Evolutionary conservation across 2,329 filamentous ascomycete genomes (phyloP), one percentile per base, ranked within the genome.

Genomic region (Paraconiothyrium brasiliense): DNA sequence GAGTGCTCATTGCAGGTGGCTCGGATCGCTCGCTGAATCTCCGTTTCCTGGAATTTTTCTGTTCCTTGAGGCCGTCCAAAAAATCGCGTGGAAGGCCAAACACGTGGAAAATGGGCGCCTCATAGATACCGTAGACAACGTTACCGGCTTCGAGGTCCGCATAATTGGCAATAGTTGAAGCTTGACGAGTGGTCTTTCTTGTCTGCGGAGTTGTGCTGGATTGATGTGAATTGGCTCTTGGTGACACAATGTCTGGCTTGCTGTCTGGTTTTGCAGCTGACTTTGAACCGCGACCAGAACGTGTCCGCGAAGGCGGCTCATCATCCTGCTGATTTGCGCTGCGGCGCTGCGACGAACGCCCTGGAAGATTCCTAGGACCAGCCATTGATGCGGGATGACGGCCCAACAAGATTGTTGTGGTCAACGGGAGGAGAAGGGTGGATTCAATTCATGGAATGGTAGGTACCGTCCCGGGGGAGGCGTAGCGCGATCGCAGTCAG

Each of bases 401-500:
- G 27, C 30, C 22, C 22, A 57, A 50, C 35, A 47, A 59, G 41
- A 51, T 49, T 57, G 58, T 24, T 32, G 57, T 54, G 35, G 24
- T 60, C 24, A 48, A 20, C 54, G 57, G 24, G 24, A 54, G 62
- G 60, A 35, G 55, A 52, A 54, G 54, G 66, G 50, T 55, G 48
- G 20, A 56, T 63, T 61, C 48, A 54, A 50, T 24, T 39, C 30
- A 54, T 55, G 49, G 48, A 60, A 32, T 65, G 65, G 56, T 66
- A 73, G 71, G 67, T 67, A 72, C 56, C 62, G 63, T 66, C 65
- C 70, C 66, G 66, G 61, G 13, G 66, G 65, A 72, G 72, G 73
- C 71, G 74, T 76, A 76, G 74, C 70, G 74, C 67, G 71, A 71
- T 71, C 61, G 61, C 66, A 73, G 69, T 75, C 70, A 75, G 70